Base-by-base conservation (phyloP, 805 yeast genomes). In the Blastobotrys parvus region DNA sequence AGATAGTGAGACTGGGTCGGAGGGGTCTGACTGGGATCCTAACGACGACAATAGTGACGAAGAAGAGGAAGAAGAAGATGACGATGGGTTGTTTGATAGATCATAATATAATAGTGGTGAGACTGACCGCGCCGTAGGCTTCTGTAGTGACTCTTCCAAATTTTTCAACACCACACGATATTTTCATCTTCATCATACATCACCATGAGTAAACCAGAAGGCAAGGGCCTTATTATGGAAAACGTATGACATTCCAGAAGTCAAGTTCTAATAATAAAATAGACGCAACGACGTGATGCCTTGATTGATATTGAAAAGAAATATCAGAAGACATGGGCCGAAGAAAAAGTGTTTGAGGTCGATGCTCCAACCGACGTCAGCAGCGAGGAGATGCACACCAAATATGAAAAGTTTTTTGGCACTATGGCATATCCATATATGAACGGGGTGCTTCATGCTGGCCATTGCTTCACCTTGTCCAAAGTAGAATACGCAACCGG, bases 341-440 rank as follows among this genome's bases (percentile, higher is more conserved):
- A 85, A 21, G 94, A 86, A 49, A 82, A 85, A 59, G 69, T 77
- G 23, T 89, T 89, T 59, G 95, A 92, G 63, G 74, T 83, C 46
- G 78, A 92, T 62, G 95, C 97, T 13, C 97, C 97, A 39, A 65
- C 82, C 17, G 54, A 75, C 38, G 82, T 77, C 39, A 94, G 84
- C 54, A 69, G 78, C 37, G 64, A 70, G 29, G 86, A 82, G 58
- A 71, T 92, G 49, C 87, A 85, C 56, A 73, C 70, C 47, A 74
- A 78, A 57, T 72, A 82, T 63, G 97, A 97, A 45, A 92, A 92
- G 64, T 83, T 74, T 68, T 82, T 87, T 71, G 75, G 86, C 19
- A 81, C 95, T 39, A 89, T 92, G 96, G 97, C 98, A 8, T 92
- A 87, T 60, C 99, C 99, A 35, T 92, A 92, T 67, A 90, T 90